Percentiles rank a stretch among this genome's conserved stretches.
Conservation (phyloP, 2,329 filamentous ascomycete species). For the Fusarium verrucosum region DNA sequence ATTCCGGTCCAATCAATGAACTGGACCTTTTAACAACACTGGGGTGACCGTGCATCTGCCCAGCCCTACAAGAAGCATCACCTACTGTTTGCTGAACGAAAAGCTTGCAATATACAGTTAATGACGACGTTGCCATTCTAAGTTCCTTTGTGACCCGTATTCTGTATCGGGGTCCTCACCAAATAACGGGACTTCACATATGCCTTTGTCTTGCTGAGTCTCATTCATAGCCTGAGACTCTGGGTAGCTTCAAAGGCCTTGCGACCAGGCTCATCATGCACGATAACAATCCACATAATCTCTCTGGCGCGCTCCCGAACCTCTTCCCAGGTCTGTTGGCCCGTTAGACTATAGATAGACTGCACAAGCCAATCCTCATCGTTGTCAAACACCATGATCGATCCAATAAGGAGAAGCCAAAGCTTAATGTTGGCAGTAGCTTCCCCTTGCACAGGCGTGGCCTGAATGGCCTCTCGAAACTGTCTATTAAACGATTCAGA, state of each 20-base stretch:
- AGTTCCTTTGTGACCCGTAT: background rate
- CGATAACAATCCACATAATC: constrained; percentile 43
- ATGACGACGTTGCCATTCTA: no score
- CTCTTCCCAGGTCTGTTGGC: constrained; percentile 35
- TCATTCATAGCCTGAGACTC: background rate
- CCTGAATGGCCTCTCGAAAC: constrained; percentile 25
- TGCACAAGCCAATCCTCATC: constrained; percentile 39
- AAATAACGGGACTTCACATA: rapidly evolving
- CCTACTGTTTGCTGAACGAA: background rate
- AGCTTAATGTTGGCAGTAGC: constrained; percentile 35
- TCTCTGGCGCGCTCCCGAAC: constrained; percentile 28
- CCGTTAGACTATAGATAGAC: constrained; percentile 22
- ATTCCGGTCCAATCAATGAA: no score
- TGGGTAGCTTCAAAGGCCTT: constrained; percentile 5
- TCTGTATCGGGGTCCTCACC: background rate
- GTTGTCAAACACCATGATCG: constrained; percentile 35
- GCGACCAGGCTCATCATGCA: constrained; percentile 37
- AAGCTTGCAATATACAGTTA: background rate
- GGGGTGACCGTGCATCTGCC: background rate
- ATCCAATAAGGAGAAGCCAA: constrained; percentile 42
- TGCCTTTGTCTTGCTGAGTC: rapidly evolving
- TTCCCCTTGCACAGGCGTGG: background rate
- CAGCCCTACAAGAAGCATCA: background rate
- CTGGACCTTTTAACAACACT: background rate
- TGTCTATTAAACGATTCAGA: constrained; percentile 24